Conservation (phyloP, 495 filamentous ascomycete species). For the Chlorociboria aeruginascens region DNA sequence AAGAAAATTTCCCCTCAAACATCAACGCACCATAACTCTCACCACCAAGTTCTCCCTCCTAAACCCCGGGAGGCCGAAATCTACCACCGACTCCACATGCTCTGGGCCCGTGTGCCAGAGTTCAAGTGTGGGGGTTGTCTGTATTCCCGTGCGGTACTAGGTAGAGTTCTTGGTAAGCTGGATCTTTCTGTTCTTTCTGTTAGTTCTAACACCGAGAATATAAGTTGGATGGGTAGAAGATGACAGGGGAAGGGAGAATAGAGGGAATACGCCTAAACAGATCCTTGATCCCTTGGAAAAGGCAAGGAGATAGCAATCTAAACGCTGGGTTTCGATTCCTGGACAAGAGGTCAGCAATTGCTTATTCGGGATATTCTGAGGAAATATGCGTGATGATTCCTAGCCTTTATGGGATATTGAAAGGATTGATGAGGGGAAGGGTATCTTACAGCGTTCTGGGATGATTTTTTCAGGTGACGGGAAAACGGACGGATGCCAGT, state of each 20-base stretch:
- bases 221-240: background rate
- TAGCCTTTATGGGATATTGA: slow-evolving; percentile 26
- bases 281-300: slow-evolving; percentile 31
- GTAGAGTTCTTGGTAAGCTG: slow-evolving; percentile 30
- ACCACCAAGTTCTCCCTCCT: slow-evolving; percentile 2
- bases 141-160: slow-evolving; percentile 8
- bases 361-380: no score
- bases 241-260: background rate
- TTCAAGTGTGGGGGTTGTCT: slow-evolving; percentile 1
- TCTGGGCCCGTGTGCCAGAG: slow-evolving; percentile 6
- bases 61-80: background rate
- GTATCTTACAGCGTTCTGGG: slow-evolving; percentile 28
- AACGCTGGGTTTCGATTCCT: slow-evolving; percentile 20
- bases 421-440: slow-evolving; percentile 33
- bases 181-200: slow-evolving; percentile 25
- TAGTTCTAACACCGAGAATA: background rate
- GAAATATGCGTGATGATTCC: no score
- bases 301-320: slow-evolving; percentile 28
- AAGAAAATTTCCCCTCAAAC: no score
- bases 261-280: slow-evolving; percentile 28
- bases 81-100: slow-evolving; percentile 6
- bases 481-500: no score
- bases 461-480: no score
- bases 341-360: no score
- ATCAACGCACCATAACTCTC: background rate